A percentile compares a stretch with the other conserved stretches of the same genome.
Evolutionary conservation across 441 rosid species (phyloP).

Genomic region (Populus tomentosa): DNA sequence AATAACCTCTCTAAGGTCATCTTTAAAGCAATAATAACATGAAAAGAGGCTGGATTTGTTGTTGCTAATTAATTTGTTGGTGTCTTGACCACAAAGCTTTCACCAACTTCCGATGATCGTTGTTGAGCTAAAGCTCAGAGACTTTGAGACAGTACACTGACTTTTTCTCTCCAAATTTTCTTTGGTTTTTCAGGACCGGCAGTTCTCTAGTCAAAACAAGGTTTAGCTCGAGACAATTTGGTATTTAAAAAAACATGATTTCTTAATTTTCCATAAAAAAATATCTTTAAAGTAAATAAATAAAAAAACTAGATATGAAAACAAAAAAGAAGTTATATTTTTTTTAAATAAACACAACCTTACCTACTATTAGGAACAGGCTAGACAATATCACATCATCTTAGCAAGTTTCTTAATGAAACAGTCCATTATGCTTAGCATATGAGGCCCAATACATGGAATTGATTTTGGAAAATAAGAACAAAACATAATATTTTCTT

Average conservation of each 20-base stretch:
- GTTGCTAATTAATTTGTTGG: background rate
- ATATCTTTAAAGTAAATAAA: no score
- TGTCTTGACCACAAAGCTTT: slow-evolving; percentile 15
- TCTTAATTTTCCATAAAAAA: no score
- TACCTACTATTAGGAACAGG: no score
- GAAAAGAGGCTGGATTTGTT: no score
- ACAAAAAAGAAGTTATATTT: no score
- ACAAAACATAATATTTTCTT: no score
- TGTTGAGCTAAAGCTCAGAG: background rate
- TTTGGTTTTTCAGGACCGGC: background rate
- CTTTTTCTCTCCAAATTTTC: background rate
- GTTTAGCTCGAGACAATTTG: background rate
- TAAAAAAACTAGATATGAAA: no score
- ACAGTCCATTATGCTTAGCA: background rate
- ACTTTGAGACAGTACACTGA: background rate
- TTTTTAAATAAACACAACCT: no score
- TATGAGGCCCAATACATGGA: background rate
- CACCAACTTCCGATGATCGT: background rate
- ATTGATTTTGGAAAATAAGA: no score
- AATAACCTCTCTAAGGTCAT: background rate
- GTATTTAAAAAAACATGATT: background rate
- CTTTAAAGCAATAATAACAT: background rate
- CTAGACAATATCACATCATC: no score
- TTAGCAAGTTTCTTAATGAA: no score
- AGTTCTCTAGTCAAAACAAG: background rate